phyloP scores from a whole-genome alignment of 148 eudicot genomes.

The Chenopodium formosanum region DNA sequence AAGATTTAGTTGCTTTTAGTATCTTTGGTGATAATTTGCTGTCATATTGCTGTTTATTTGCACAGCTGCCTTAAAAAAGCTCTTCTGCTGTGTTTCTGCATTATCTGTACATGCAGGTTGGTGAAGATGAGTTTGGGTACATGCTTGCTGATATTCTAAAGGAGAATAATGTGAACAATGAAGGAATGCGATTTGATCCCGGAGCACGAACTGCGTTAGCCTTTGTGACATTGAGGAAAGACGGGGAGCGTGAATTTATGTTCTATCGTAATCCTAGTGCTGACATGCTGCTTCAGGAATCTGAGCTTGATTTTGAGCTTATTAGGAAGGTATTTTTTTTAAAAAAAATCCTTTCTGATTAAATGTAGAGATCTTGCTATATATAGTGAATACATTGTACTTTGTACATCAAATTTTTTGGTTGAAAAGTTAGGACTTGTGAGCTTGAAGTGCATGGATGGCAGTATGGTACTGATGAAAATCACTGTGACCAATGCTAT shows the following conservation, averaged over 20 bases:
- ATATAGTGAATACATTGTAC: not conserved
- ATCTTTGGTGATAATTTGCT: constrained; percentile 3
- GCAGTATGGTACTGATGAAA: not conserved
- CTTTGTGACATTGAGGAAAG: constrained; percentile 83
- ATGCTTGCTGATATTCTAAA: constrained; percentile 92
- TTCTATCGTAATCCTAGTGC: constrained; percentile 99
- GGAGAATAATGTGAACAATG: constrained; percentile 84
- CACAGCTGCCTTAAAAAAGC: not conserved
- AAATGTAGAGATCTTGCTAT: not conserved
- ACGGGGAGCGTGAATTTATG: constrained; percentile 99
- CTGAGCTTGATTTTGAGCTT: constrained; percentile 82
- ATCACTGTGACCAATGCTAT: not conserved
- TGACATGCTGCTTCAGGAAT: constrained; percentile 91
- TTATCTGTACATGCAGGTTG: constrained; percentile 56
- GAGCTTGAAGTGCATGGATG: not conserved
- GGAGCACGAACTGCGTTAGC: constrained; percentile 99
- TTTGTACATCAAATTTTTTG: not conserved
- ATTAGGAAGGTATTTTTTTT: constrained; percentile 60
- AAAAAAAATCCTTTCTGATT: not conserved
- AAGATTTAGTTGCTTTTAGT: not conserved
- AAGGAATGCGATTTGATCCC: constrained; percentile 96
- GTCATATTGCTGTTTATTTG: not conserved
- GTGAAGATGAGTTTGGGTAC: constrained; percentile 98
- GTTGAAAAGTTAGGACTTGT: not conserved
- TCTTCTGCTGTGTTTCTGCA: not conserved